Conservation (phyloP, 2,329 filamentous ascomycete species). For the Massarina eburnea region DNA sequence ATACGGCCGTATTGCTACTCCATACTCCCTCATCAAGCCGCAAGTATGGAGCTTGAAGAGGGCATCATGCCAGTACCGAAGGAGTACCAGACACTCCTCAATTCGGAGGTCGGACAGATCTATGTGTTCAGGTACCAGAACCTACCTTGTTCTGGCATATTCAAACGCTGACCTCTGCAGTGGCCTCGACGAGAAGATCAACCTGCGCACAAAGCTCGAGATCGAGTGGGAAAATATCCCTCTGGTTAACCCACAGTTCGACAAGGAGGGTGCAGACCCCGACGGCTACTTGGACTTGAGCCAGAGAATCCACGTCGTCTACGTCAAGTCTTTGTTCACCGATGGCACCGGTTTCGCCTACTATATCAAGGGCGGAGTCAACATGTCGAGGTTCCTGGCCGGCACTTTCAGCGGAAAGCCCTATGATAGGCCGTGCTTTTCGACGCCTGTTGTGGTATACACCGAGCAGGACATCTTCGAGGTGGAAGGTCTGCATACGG, state of each 20-base stretch:
- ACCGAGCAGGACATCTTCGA: neutral
- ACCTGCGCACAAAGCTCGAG: slow-evolving; percentile 8
- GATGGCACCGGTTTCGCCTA: slow-evolving; percentile 18
- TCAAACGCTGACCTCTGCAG: slow-evolving; percentile 5
- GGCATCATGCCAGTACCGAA: neutral
- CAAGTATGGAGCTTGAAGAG: neutral
- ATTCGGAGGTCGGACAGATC: neutral
- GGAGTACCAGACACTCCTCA: neutral
- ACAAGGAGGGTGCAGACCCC: neutral
- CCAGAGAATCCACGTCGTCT: slow-evolving; percentile 14
- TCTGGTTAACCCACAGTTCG: slow-evolving; percentile 2
- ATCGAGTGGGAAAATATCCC: slow-evolving; percentile 7
- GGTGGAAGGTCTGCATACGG: neutral
- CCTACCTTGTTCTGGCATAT: no score
- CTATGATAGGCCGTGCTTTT: slow-evolving; percentile 22
- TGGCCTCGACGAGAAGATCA: neutral
- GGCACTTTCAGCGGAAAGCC: slow-evolving; percentile 14
- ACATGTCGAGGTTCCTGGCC: slow-evolving; percentile 14
- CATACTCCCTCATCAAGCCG: neutral
- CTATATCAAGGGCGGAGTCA: slow-evolving; percentile 15
- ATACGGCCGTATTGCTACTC: neutral
- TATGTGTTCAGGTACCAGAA: no score
- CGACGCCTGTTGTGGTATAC: slow-evolving; percentile 5
- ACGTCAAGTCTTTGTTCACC: slow-evolving; percentile 22
- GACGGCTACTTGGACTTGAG: slow-evolving; percentile 1